These are phyloP conservation scores for Daldinia vernicosa DNA, from an alignment of 495 filamentous ascomycete genomes.

Conservation along the genomic window DNA sequence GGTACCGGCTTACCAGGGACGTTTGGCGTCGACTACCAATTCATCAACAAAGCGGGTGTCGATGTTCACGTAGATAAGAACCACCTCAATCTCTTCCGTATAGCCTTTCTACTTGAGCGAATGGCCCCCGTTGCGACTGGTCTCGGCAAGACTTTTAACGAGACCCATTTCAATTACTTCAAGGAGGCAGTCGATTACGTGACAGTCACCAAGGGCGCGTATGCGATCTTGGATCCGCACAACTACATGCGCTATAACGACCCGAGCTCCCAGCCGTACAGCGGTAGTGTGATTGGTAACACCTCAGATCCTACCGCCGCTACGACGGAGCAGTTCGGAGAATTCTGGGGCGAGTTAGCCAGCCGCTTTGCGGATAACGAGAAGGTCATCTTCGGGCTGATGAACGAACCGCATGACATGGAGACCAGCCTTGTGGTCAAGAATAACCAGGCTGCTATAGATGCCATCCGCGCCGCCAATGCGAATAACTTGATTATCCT, in stretches of 20 bases:
- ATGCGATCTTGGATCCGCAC: conserved; percentile 64
- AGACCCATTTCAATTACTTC: conserved; percentile 60
- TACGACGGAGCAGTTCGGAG: conserved; percentile 59
- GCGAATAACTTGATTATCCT: conserved; percentile 59
- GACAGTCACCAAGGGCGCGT: conserved; percentile 58
- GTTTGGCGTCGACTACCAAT: conserved; percentile 62
- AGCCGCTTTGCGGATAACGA: conserved; percentile 57
- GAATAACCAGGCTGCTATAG: conserved; percentile 62
- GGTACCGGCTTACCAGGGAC: conserved; percentile 60
- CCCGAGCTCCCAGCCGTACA: conserved; percentile 59
- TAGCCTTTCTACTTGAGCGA: conserved; percentile 64
- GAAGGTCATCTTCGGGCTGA: conserved; percentile 61
- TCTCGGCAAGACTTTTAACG: conserved; percentile 61
- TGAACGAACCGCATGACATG: conserved; percentile 65
- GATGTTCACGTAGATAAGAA: conserved; percentile 59
- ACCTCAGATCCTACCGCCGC: conserved; percentile 53
- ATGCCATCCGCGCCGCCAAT: conserved; percentile 55
- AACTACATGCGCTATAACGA: conserved; percentile 67
- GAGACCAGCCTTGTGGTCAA: conserved; percentile 53
- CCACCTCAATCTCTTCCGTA: conserved; percentile 60
- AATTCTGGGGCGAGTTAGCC: conserved; percentile 64
- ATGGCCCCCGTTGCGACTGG: conserved; percentile 61
- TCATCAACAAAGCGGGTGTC: conserved; percentile 57
- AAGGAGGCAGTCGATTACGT: conserved; percentile 62
- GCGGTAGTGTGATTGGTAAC: conserved; percentile 61